These are phyloP conservation scores for Lecanoromycetidae sp. DNA, from an alignment of 2,329 filamentous ascomycete species.

Conservation along the genomic window DNA sequence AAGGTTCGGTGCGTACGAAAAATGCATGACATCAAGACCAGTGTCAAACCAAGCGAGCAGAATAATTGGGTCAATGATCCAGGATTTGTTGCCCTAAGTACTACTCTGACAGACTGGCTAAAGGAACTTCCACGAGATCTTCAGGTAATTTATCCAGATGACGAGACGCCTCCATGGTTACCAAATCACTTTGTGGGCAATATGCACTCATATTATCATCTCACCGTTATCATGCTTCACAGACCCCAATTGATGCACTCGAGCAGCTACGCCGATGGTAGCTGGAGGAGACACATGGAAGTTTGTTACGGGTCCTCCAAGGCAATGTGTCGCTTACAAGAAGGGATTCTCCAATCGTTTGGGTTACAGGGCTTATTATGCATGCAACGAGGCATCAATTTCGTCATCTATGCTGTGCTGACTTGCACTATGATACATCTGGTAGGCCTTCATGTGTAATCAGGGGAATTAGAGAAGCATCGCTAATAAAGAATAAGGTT, in stretches of 20 bases:
- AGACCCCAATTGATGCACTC: slow-evolving; percentile 64
- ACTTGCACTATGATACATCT: slow-evolving; percentile 89
- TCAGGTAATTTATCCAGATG: slow-evolving; percentile 61
- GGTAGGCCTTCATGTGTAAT: slow-evolving; percentile 43
- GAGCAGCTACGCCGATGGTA: slow-evolving; percentile 46
- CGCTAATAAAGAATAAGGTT: slow-evolving; percentile 43
- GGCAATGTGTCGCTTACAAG: slow-evolving; percentile 72
- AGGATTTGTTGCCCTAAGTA: slow-evolving; percentile 66
- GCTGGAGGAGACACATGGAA: slow-evolving; percentile 81
- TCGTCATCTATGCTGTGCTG: slow-evolving; percentile 82
- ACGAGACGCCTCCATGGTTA: slow-evolving; percentile 72
- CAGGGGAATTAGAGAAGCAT: neutral
- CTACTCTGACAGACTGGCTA: slow-evolving; percentile 64
- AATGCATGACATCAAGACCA: slow-evolving; percentile 63
- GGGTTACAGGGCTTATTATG: slow-evolving; percentile 71
- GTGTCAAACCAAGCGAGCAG: slow-evolving; percentile 49
- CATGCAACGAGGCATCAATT: slow-evolving; percentile 91
- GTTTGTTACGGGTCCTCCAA: slow-evolving; percentile 78
- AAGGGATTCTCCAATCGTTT: slow-evolving; percentile 64
- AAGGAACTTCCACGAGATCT: slow-evolving; percentile 67
- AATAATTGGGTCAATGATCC: slow-evolving; percentile 82
- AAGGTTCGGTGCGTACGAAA: slow-evolving; percentile 65
- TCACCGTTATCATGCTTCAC: slow-evolving; percentile 75
- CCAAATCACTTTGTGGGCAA: slow-evolving; percentile 81
- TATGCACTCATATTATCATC: slow-evolving; percentile 76